Evolutionary conservation across 2,329 filamentous ascomycete species (phyloP).

Genomic region (Aureobasidium musti): DNA sequence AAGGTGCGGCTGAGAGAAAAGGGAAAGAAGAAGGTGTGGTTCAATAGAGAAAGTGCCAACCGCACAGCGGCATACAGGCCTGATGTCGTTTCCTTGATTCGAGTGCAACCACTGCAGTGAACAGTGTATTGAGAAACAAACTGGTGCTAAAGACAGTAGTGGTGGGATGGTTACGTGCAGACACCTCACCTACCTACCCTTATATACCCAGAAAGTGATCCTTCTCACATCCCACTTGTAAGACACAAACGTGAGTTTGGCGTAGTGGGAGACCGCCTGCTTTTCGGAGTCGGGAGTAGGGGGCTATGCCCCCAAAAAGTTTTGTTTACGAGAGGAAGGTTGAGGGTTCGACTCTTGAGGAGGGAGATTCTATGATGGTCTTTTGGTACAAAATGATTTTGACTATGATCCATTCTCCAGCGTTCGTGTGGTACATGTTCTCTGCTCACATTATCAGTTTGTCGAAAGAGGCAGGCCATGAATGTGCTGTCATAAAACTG

Average conservation of each 20-base stretch:
- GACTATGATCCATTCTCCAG: background rate
- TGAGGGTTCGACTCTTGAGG: background rate
- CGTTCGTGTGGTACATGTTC: background rate
- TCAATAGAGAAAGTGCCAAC: background rate
- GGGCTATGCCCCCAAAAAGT: background rate
- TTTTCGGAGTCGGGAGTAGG: background rate
- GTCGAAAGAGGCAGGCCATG: too few relatives aligned
- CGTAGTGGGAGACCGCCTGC: slow-evolving; percentile 22
- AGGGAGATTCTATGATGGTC: background rate
- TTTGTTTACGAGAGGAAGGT: background rate
- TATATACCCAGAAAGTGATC: background rate
- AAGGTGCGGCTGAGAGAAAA: background rate
- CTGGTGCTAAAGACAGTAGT: too few relatives aligned
- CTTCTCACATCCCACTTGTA: slow-evolving; percentile 11
- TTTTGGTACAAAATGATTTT: background rate
- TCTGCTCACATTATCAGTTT: background rate
- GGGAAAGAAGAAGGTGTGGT: background rate
- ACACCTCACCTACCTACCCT: background rate
- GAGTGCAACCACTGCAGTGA: too few relatives aligned
- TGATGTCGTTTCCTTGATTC: background rate
- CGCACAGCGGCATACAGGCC: background rate
- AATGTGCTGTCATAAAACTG: slow-evolving; percentile 20
- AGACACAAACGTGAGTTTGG: slow-evolving; percentile 17
- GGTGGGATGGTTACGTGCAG: background rate
- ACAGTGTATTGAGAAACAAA: background rate